phyloP scores from a whole-genome alignment of 441 rosid genomes.

The Erysimum cheiri region DNA sequence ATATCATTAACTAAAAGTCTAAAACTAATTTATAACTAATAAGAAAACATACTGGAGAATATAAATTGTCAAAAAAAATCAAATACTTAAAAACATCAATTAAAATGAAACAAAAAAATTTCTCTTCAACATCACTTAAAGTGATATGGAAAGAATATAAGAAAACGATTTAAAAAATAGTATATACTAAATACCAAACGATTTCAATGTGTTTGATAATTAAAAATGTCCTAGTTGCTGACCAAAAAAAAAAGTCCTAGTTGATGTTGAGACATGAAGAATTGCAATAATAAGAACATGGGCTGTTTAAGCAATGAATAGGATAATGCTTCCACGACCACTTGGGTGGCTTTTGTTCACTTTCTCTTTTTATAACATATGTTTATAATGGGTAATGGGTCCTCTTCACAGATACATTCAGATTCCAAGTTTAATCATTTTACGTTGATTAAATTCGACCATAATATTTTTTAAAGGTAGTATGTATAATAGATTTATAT shows the following conservation, averaged over 20 bases:
- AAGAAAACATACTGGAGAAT: no score
- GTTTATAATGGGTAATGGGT: constrained; percentile 36
- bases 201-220: constrained; percentile 1
- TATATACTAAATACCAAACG: neutral
- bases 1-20: no score
- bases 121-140: no score
- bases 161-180: no score
- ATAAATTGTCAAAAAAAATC: no score
- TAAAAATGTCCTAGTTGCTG: no score
- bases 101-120: no score
- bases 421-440: constrained; percentile 18
- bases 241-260: neutral
- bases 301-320: constrained; percentile 25
- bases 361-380: constrained; percentile 26
- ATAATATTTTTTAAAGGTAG: neutral
- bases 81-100: no score
- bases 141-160: no score
- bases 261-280: constrained; percentile 24
- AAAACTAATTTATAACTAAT: no score
- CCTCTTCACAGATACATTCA: constrained; percentile 14
- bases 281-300: constrained; percentile 26
- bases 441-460: neutral
- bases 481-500: no score
- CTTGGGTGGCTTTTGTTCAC: constrained; percentile 29
- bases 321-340: constrained; percentile 36